Evolutionary conservation across 768 basidiomycete genomes (phyloP).

Genomic region (Suillus discolor): DNA sequence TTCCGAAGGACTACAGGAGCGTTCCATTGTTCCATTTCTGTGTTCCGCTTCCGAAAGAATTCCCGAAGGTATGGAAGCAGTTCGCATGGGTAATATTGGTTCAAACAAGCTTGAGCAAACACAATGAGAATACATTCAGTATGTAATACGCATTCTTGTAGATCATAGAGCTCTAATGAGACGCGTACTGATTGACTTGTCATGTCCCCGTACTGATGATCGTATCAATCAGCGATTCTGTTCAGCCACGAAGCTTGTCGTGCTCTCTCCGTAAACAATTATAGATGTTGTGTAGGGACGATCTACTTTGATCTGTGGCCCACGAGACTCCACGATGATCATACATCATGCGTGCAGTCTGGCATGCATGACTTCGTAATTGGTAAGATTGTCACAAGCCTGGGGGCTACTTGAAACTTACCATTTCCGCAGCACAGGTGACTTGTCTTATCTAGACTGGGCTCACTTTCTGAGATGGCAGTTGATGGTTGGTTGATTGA

Average conservation of each 20-base stretch:
- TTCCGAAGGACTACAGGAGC: not conserved
- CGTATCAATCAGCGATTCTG: not conserved
- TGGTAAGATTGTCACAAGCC: not conserved
- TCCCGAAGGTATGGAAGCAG: not conserved
- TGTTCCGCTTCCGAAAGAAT: not conserved
- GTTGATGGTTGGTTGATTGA: conserved; percentile 3
- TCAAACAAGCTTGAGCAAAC: not conserved
- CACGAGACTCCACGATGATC: not conserved
- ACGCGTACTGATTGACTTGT: not conserved
- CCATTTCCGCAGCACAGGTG: not conserved
- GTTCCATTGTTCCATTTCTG: not conserved
- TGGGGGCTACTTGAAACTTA: not conserved
- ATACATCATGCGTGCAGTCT: not conserved
- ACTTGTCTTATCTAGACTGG: not conserved
- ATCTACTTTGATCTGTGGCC: not conserved
- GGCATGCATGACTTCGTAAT: not conserved
- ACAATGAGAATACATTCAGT: not conserved
- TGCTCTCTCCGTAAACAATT: not conserved
- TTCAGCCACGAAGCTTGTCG: not conserved
- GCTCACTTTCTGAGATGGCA: not conserved
- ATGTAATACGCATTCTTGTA: conserved; percentile 4
- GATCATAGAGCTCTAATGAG: not conserved
- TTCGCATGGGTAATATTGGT: not conserved
- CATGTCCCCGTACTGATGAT: not conserved
- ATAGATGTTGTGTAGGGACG: not conserved